These are phyloP conservation scores for Aspergillus nanangensis DNA, from an alignment of 495 filamentous ascomycete species.

Conservation along the genomic window DNA sequence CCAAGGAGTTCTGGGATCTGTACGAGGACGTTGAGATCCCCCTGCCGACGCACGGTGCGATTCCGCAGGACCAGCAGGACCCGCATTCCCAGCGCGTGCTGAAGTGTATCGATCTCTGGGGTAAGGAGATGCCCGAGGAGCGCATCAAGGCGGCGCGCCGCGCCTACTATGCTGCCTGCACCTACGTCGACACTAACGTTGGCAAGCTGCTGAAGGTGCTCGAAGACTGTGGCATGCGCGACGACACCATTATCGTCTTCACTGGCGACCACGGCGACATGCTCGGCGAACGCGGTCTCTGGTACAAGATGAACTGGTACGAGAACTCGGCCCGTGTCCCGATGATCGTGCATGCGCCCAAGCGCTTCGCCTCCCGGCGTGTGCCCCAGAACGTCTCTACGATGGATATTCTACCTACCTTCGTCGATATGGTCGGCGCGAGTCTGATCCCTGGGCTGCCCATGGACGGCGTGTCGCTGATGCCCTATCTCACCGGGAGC, in stretches of 20 bases:
- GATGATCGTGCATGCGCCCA: constrained; percentile 69
- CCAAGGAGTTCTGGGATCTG: constrained; percentile 80
- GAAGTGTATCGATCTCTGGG: constrained; percentile 76
- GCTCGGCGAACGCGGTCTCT: constrained; percentile 82
- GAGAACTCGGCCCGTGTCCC: constrained; percentile 81
- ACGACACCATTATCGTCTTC: constrained; percentile 83
- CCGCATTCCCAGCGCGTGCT: constrained; percentile 75
- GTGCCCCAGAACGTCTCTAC: constrained; percentile 78
- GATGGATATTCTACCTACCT: constrained; percentile 78
- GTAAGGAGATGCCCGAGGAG: constrained; percentile 70
- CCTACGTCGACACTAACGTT: constrained; percentile 83
- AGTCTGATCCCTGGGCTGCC: constrained; percentile 58
- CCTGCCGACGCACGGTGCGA: constrained; percentile 62
- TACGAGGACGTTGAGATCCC: constrained; percentile 86
- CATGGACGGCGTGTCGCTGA: constrained; percentile 70
- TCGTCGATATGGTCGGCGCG: constrained; percentile 72
- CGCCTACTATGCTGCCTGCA: constrained; percentile 84
- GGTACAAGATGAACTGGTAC: constrained; percentile 95
- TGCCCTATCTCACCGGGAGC: constrained; percentile 63
- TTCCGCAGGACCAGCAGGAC: constrained; percentile 75
- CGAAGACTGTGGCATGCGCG: constrained; percentile 66
- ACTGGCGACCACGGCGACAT: constrained; percentile 90
- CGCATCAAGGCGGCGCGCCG: constrained; percentile 73
- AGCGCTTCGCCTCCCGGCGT: constrained; percentile 59
- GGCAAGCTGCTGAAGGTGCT: constrained; percentile 71